Conservation (phyloP, 2,329 filamentous ascomycete species). For the Monilinia laxa region DNA sequence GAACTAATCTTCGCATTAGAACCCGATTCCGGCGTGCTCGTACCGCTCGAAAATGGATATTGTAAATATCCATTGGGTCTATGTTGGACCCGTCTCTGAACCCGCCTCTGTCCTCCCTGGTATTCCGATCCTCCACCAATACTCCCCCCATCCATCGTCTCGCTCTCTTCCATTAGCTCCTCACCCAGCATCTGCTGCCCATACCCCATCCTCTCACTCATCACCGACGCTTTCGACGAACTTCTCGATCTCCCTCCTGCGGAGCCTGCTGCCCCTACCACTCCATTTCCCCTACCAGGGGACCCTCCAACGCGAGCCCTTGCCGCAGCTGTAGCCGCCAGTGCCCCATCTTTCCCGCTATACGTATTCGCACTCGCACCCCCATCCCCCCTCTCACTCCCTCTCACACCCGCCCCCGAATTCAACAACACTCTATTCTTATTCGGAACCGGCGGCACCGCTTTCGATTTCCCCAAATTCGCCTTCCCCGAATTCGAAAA, state of each 20-base stretch:
- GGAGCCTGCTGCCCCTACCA: not conserved
- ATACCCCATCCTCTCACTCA: conserved; percentile 3
- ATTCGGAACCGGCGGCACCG: not conserved
- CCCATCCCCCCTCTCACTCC: conserved; percentile 32
- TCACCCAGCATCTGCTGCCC: conserved; percentile 20
- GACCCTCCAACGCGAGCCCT: conserved; percentile 31
- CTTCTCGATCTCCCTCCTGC: conserved; percentile 23
- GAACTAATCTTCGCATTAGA: conserved; percentile 24
- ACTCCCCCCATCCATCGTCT: conserved; percentile 11
- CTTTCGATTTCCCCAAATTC: not conserved
- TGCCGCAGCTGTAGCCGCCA: conserved; percentile 49
- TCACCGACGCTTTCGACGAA: conserved; percentile 15
- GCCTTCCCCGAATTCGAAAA: conserved; percentile 11
- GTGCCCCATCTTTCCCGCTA: conserved; percentile 45
- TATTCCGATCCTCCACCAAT: not conserved
- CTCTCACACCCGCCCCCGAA: conserved; percentile 37
- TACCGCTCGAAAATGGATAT: not conserved
- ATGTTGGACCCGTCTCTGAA: conserved; percentile 9
- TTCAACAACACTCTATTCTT: conserved; percentile 40
- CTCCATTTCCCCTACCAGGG: not conserved
- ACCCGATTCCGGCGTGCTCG: not conserved
- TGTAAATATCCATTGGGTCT: conserved; percentile 16
- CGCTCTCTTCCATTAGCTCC: conserved; percentile 19
- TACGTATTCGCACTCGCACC: conserved; percentile 43
- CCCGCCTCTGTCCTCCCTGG: not conserved